phyloP scores from a whole-genome alignment of 495 filamentous ascomycete genomes.

The Aspergillus diversus region DNA sequence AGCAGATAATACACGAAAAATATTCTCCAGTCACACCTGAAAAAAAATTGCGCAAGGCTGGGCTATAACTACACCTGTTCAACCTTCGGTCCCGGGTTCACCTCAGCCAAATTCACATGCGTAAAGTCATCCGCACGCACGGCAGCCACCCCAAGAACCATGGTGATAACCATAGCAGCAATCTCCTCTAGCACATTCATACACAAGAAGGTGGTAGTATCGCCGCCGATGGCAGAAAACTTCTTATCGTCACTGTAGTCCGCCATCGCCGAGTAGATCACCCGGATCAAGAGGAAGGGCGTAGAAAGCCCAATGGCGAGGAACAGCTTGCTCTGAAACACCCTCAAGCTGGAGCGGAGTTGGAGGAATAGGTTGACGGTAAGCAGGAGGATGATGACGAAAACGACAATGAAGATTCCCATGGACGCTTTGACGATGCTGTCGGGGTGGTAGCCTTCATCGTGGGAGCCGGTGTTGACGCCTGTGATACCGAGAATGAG shows the following conservation, averaged over 20 bases:
- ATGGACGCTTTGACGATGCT: constrained; percentile 32
- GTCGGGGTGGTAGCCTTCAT: constrained; percentile 15
- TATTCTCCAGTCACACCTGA: too few relatives aligned
- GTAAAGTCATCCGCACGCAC: constrained; percentile 1
- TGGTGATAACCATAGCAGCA: constrained; percentile 24
- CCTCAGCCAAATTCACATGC: too few relatives aligned
- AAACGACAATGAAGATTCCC: constrained; percentile 36
- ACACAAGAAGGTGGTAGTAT: constrained; percentile 33
- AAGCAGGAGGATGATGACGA: constrained; percentile 18
- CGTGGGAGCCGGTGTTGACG: constrained; percentile 20
- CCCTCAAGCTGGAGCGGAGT: neutral
- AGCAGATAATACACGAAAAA: too few relatives aligned
- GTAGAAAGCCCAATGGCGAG: constrained; percentile 28
- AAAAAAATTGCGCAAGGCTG: too few relatives aligned
- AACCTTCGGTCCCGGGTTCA: too few relatives aligned
- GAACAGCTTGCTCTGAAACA: constrained; percentile 35
- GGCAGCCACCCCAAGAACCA: constrained; percentile 29
- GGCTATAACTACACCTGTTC: too few relatives aligned
- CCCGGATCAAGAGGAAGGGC: constrained; percentile 32
- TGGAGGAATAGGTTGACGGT: constrained; percentile 17
- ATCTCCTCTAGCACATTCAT: constrained; percentile 41
- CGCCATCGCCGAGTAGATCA: constrained; percentile 33
- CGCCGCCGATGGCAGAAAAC: constrained; percentile 18
- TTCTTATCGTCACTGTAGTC: constrained; percentile 16
- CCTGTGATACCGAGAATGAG: constrained; percentile 36